A percentile compares a stretch with the other conserved stretches of the same genome.
These are phyloP conservation scores for Podospora sp. DNA, from an alignment of 495 filamentous ascomycete genomes.

Conservation along the genomic window DNA sequence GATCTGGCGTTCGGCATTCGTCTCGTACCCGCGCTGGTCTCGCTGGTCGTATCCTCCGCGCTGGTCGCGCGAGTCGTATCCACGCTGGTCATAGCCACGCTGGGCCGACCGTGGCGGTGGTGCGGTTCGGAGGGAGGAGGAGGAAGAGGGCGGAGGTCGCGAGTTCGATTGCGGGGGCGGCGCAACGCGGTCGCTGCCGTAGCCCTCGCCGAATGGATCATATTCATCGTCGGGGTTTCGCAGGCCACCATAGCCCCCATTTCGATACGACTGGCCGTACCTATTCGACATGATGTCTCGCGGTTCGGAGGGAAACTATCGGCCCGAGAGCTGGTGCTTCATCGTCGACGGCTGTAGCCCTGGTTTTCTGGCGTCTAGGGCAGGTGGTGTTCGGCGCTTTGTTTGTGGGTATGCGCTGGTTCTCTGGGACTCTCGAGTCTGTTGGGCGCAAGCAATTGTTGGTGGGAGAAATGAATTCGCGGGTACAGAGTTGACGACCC, in stretches of 20 bases:
- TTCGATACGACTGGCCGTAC: conserved; percentile 47
- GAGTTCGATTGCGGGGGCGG: conserved; percentile 35
- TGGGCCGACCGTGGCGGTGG: conserved; percentile 36
- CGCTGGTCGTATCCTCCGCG: conserved; percentile 27
- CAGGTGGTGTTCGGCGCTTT: no score
- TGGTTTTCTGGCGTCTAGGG: background rate
- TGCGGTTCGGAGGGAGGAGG: conserved; percentile 29
- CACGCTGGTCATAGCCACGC: conserved; percentile 9
- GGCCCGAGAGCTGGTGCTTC: conserved; percentile 23
- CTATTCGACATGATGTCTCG: conserved; percentile 44
- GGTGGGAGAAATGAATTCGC: background rate
- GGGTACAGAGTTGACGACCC: no score
- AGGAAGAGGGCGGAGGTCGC: conserved; percentile 27
- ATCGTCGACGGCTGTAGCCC: conserved; percentile 16
- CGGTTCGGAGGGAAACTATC: conserved; percentile 23
- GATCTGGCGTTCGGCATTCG: conserved; percentile 52
- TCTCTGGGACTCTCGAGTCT: background rate
- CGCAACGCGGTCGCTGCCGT: conserved; percentile 43
- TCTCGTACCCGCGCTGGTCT: conserved; percentile 36
- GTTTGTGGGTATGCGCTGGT: no score
- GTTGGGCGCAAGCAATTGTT: background rate
- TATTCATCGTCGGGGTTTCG: conserved; percentile 44
- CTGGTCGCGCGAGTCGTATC: conserved; percentile 14
- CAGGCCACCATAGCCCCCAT: conserved; percentile 37
- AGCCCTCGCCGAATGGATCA: conserved; percentile 50